phyloP scores from a whole-genome alignment of 1,284 basidiomycete genomes.

The Puccinia coronata region DNA sequence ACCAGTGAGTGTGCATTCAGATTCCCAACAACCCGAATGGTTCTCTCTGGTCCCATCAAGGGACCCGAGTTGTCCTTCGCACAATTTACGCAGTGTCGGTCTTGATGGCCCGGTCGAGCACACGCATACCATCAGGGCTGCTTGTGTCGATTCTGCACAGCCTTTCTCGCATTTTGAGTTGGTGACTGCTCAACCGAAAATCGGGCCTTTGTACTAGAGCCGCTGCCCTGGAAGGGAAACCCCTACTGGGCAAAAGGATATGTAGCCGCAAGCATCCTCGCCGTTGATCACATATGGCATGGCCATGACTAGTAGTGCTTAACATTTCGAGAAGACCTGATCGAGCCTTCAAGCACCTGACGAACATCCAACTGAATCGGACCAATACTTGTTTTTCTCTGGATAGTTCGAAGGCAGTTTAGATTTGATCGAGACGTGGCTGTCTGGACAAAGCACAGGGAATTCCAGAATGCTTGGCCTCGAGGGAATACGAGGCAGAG shows the following conservation, averaged over 20 bases:
- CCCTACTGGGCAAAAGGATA: no score
- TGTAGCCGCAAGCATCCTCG: neutral
- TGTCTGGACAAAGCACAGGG: neutral
- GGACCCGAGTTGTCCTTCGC: no score
- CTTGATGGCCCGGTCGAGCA: no score
- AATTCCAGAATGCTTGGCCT: neutral
- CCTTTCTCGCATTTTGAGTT: neutral
- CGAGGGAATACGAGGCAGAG: neutral
- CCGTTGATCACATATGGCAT: neutral
- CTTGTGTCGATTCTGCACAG: neutral
- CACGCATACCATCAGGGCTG: neutral
- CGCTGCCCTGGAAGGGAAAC: neutral
- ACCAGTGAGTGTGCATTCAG: neutral
- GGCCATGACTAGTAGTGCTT: neutral
- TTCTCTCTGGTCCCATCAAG: no score
- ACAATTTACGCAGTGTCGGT: no score
- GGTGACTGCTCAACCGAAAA: conserved; percentile 2
- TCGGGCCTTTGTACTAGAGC: conserved; percentile 12
- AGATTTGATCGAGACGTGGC: neutral
- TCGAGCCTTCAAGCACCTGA: neutral
- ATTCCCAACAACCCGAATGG: neutral
- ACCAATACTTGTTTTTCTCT: neutral
- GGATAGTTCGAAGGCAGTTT: neutral
- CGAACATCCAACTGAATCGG: conserved; percentile 16
- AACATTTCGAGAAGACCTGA: no score